Percentiles rank a stretch among this genome's conserved stretches.
Conservation (phyloP, 169 alveolate species). For the Eimeria tenella region DNA sequence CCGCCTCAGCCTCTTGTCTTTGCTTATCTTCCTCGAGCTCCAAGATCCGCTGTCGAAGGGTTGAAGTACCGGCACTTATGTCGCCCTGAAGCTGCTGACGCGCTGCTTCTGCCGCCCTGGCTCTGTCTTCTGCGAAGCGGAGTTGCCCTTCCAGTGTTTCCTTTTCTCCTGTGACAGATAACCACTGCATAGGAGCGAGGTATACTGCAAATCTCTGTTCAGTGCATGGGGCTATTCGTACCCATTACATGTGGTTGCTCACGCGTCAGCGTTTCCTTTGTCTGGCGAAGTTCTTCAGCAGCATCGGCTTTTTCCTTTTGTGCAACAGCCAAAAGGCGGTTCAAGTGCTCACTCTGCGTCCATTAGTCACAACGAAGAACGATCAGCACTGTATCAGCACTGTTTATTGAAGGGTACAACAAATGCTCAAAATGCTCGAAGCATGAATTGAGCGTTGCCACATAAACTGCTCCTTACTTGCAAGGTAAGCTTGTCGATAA, state of each 20-base stretch:
- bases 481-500: constrained; percentile 17
- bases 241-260: neutral
- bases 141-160: constrained; percentile 56
- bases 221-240: neutral
- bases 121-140: constrained; percentile 54
- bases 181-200: neutral
- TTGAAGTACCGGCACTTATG: neutral
- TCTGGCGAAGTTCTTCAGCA: neutral
- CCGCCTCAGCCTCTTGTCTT: constrained; percentile 72
- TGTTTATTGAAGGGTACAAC: too few species aligned
- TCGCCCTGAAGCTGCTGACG: constrained; percentile 61
- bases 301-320: constrained; percentile 7
- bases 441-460: neutral
- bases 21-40: constrained; percentile 66
- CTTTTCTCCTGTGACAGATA: constrained; percentile 54
- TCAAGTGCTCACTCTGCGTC: constrained; percentile 16
- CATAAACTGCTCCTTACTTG: constrained; percentile 20
- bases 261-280: constrained; percentile 14
- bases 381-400: neutral
- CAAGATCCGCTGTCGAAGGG: constrained; percentile 40
- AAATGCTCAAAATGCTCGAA: neutral
- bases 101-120: constrained; percentile 67
- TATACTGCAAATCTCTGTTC: neutral
- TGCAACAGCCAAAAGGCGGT: constrained; percentile 30
- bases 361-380: neutral